phyloP scores from a whole-genome alignment of 202 grass and related monocot genomes.

The Hordeum pubiflorum region DNA sequence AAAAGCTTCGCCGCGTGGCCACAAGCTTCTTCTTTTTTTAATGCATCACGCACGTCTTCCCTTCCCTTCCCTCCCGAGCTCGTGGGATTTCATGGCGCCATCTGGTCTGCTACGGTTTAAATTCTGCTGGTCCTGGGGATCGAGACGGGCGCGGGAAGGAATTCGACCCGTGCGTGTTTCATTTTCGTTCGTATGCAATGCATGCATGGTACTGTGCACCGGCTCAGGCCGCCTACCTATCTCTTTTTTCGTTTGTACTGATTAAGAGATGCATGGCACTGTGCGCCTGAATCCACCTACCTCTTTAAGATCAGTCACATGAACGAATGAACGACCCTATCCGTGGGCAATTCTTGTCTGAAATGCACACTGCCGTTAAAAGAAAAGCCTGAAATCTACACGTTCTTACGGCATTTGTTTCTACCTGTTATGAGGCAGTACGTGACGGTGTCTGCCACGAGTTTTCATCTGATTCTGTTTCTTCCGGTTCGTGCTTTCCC shows the following conservation, averaged over 20 bases:
- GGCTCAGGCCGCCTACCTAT: too few species aligned
- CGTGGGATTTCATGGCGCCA: neutral
- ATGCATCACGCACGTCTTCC: neutral
- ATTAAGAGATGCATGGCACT: neutral
- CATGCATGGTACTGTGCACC: too few species aligned
- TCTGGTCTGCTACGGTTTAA: neutral
- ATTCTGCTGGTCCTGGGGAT: neutral
- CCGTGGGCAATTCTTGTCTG: neutral
- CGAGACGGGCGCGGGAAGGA: neutral
- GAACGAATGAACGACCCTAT: neutral
- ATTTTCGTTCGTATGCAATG: neutral
- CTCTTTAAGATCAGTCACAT: neutral
- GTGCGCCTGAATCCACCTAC: neutral
- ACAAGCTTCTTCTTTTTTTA: neutral
- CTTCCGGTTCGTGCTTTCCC: neutral
- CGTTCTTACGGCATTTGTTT: neutral
- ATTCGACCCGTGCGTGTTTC: neutral
- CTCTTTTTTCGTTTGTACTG: too few species aligned
- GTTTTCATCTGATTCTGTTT: too few species aligned
- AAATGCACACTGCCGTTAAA: neutral
- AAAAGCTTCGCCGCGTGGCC: conserved; percentile 28
- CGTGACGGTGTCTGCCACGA: neutral
- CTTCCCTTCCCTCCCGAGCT: neutral
- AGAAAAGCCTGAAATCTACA: too few species aligned
- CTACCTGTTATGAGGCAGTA: neutral